Conservation (phyloP, 2,329 filamentous ascomycete species). For the Graphiopsis chlorocephala region DNA sequence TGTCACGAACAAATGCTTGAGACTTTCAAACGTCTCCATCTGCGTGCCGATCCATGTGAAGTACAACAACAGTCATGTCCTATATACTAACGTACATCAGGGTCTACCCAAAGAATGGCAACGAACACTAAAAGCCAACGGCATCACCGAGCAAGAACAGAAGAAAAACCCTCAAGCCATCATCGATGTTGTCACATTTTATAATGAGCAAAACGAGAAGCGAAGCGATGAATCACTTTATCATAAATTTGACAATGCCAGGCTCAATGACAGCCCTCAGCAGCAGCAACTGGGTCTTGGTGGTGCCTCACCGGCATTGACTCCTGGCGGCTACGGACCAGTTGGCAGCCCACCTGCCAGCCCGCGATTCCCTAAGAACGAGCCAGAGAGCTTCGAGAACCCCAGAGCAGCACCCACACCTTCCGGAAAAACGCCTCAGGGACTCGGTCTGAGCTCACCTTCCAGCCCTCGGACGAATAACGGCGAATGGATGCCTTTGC, state of each 20-base stretch:
- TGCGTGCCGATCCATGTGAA: not conserved
- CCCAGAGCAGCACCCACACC: constrained; percentile 74
- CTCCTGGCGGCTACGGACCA: constrained; percentile 52
- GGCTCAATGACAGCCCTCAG: constrained; percentile 51
- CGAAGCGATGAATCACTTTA: constrained; percentile 82
- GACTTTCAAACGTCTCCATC: not conserved
- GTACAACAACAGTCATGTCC: not conserved
- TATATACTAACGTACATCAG: constrained; percentile 36
- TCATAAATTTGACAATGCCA: constrained; percentile 93
- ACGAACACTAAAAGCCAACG: constrained; percentile 88
- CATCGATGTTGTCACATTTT: constrained; percentile 93
- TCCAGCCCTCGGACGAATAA: constrained; percentile 43
- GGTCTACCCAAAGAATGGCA: constrained; percentile 98
- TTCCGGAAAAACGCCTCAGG: constrained; percentile 20
- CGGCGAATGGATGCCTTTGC: constrained; percentile 55
- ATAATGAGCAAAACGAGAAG: constrained; percentile 86
- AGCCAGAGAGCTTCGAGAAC: constrained; percentile 95
- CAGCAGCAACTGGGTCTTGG: constrained; percentile 17
- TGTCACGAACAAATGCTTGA: not conserved
- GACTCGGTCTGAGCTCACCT: constrained; percentile 44
- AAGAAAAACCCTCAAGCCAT: constrained; percentile 94
- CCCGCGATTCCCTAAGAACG: constrained; percentile 82
- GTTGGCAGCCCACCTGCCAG: constrained; percentile 77
- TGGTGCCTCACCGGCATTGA: constrained; percentile 27
- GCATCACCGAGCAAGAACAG: constrained; percentile 93